Evolutionary conservation across 257 asterid genomes (phyloP), one percentile per base, ranked within the genome.

Genomic region (Jacaranda copaia): DNA sequence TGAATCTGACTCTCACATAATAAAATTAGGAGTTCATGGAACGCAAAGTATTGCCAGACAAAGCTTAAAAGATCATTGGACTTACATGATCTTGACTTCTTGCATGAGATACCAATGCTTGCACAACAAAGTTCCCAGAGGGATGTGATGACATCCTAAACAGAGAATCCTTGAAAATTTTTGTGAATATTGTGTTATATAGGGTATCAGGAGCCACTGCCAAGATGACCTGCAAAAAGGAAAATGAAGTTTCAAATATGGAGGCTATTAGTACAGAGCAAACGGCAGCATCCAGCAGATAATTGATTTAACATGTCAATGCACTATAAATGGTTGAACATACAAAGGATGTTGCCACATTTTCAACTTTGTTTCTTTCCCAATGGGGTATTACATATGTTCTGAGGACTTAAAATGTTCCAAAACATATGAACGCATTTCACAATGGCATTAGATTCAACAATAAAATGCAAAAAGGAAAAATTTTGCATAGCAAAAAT

Each of bases 41-140:
- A 65, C 59, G 57, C 67, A 74, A 36, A 48, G 72, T 70, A 42
- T 35, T 68, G 65, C 65, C 15, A 62, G 46, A 52, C 6, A 82
- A 68, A 76, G 40, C 9, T 36, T 49, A 36, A 58, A 79, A 70
- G 57, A 70, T 74, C 40, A 39, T 18, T 65, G 66, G 72, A 80
- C 90, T 19, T 88, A 95, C 98, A 80, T 96, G 99, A 70, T 90
- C 96, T 77, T 81, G 88, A 79, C 66, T 85, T 86, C 91, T 89
- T 61, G 94, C 87, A 60, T 93, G 97, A 70, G 97, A 93, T 74
- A 91, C 70, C 78, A 96, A 89, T 74, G 99, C 96, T 85, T 96
- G 98, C 77, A 91, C 89, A 42, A 93, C 97, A 51, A 93, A 93
- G 89, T 91, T 93, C 65, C 88, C 99, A 75, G 89, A 91, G 52